A percentile compares a stretch with the other conserved stretches of the same genome.
These are phyloP conservation scores for Apostasia ramifera DNA, from an alignment of 106 monocot species.

Conservation along the genomic window DNA sequence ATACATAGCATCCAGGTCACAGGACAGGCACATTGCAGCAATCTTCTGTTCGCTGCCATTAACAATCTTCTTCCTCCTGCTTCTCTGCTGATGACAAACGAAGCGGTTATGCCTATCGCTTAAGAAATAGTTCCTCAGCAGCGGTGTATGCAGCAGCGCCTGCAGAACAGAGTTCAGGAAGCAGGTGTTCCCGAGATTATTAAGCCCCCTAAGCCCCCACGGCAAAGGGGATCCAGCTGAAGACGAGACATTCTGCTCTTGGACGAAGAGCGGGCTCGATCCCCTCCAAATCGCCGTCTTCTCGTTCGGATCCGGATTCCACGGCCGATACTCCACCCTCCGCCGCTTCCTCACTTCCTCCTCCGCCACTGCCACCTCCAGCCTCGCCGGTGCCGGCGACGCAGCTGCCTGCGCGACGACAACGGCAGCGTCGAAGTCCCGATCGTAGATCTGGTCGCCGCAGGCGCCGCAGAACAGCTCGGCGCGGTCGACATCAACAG, in stretches of 20 bases:
- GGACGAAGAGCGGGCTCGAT: constrained; percentile 23
- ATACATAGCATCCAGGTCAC: constrained; percentile 82
- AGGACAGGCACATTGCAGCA: constrained; percentile 50
- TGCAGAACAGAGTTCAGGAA: constrained; percentile 98
- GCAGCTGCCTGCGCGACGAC: constrained; percentile 36
- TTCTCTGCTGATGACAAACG: constrained; percentile 43
- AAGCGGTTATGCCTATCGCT: constrained; percentile 74
- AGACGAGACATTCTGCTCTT: neutral
- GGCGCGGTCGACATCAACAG: constrained; percentile 79
- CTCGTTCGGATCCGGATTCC: constrained; percentile 44
- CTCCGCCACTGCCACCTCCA: constrained; percentile 14
- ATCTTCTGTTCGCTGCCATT: neutral
- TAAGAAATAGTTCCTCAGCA: constrained; percentile 73
- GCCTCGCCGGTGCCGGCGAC: neutral
- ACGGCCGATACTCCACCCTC: constrained; percentile 41
- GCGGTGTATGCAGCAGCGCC: constrained; percentile 75
- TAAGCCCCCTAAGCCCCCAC: constrained; percentile 75
- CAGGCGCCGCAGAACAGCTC: constrained; percentile 89
- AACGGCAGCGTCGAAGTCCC: constrained; percentile 79
- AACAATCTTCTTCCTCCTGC: constrained; percentile 22
- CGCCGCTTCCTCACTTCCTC: constrained; percentile 16
- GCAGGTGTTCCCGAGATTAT: constrained; percentile 93
- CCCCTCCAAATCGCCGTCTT: constrained; percentile 22
- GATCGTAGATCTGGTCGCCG: constrained; percentile 83
- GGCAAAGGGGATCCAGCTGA: constrained; percentile 10